Conservation (phyloP, 2,329 filamentous ascomycete genomes). For the Xylogone sp. region DNA sequence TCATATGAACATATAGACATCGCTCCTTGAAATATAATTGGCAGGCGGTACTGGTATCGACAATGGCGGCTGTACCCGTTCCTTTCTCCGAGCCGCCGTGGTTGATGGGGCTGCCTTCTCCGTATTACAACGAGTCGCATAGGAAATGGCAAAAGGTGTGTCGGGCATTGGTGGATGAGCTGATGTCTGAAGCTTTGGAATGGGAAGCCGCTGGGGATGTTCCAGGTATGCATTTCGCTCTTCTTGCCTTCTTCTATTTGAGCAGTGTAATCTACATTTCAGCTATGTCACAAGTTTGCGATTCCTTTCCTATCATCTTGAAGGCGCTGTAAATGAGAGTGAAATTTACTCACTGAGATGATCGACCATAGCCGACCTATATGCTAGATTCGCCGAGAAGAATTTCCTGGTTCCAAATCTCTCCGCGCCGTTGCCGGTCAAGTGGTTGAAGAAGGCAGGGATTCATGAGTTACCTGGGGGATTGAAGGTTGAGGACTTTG, state of each 20-base stretch:
- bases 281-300: too few relatives aligned
- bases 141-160: conserved; percentile 63
- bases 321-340: not conserved
- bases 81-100: conserved; percentile 74
- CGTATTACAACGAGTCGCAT: conserved; percentile 67
- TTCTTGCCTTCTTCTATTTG: too few relatives aligned
- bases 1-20: too few relatives aligned
- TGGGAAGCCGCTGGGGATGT: conserved; percentile 59
- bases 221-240: conserved; percentile 7
- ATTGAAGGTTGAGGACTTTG: conserved; percentile 68
- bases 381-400: conserved; percentile 56
- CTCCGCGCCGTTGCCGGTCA: conserved; percentile 64
- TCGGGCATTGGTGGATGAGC: conserved; percentile 60
- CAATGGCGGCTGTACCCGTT: conserved; percentile 30
- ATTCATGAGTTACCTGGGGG: conserved; percentile 64
- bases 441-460: conserved; percentile 62
- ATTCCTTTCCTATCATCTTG: too few relatives aligned
- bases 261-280: too few relatives aligned
- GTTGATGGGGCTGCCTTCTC: conserved; percentile 64
- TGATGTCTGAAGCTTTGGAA: conserved; percentile 59
- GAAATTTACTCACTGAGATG: not conserved
- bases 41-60: too few relatives aligned
- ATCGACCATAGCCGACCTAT: conserved; percentile 47
- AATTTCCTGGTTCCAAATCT: conserved; percentile 70
- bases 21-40: too few relatives aligned